Evolutionary conservation across 805 yeast genomes (phyloP).

Genomic region (Metschnikowia colocasiae): DNA sequence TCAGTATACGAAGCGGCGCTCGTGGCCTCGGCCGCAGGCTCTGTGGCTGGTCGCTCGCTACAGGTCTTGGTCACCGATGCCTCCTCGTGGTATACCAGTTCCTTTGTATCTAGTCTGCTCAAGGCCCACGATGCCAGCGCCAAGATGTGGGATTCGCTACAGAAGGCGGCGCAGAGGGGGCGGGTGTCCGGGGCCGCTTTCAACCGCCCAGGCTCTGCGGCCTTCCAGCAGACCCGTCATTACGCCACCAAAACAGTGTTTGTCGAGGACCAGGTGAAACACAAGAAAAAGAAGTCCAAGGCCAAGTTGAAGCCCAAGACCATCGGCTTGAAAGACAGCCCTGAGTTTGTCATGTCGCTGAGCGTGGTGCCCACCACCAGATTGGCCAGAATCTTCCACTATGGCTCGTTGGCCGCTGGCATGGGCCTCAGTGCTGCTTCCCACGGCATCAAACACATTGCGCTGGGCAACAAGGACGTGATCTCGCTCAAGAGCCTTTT

Average conservation of each 20-base stretch:
- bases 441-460: conserved; percentile 69
- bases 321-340: conserved; percentile 21
- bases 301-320: conserved; percentile 13
- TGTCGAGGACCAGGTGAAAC: conserved; percentile 11
- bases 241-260: conserved; percentile 13
- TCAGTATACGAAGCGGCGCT: conserved; percentile 23
- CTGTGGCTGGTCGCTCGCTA: conserved; percentile 20
- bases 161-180: conserved; percentile 4
- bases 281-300: conserved; percentile 9
- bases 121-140: conserved; percentile 19
- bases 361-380: conserved; percentile 85
- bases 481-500: conserved; percentile 56
- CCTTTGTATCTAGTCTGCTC: conserved; percentile 21
- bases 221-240: conserved; percentile 5
- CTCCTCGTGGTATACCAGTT: conserved; percentile 19
- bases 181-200: not conserved
- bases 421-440: conserved; percentile 80
- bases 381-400: conserved; percentile 86
- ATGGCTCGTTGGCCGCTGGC: conserved; percentile 88
- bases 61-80: conserved; percentile 21
- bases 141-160: conserved; percentile 24
- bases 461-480: conserved; percentile 44
- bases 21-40: conserved; percentile 24
- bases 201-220: not conserved
- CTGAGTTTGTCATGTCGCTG: conserved; percentile 46